Conservation (phyloP, 2,329 filamentous ascomycete species). For the Nemania diffusa region DNA sequence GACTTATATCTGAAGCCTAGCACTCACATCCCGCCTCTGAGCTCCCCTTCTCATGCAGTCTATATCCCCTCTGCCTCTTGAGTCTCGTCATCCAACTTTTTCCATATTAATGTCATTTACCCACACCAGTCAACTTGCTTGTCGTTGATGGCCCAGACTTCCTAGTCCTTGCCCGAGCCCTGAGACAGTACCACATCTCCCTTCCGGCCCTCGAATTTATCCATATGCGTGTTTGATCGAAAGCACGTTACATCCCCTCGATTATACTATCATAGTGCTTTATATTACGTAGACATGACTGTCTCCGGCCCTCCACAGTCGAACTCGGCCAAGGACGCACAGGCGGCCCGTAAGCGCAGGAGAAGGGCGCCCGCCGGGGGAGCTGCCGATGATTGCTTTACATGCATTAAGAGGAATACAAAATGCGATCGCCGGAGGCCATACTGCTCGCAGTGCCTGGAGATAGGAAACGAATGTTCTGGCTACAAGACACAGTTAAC, state of each 20-base stretch:
- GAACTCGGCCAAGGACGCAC: slow-evolving; percentile 61
- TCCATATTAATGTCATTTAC: slow-evolving; percentile 57
- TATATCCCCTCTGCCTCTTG: slow-evolving; percentile 47
- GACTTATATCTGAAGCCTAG: slow-evolving; percentile 48
- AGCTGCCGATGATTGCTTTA: slow-evolving; percentile 94
- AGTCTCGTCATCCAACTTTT: slow-evolving; percentile 48
- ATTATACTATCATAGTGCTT: slow-evolving; percentile 36
- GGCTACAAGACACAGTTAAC: slow-evolving; percentile 97
- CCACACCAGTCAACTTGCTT: slow-evolving; percentile 54
- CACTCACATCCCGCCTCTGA: slow-evolving; percentile 48
- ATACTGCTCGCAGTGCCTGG: slow-evolving; percentile 94
- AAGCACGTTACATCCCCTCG: slow-evolving; percentile 43
- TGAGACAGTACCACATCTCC: slow-evolving; percentile 32
- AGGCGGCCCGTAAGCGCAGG: slow-evolving; percentile 75
- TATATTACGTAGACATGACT: slow-evolving; percentile 56
- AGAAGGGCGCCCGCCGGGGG: slow-evolving; percentile 89
- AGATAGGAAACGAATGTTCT: slow-evolving; percentile 90
- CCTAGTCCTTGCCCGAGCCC: slow-evolving; percentile 43
- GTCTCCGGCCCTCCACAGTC: slow-evolving; percentile 59
- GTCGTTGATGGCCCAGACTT: slow-evolving; percentile 48
- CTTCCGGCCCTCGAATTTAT: slow-evolving; percentile 39
- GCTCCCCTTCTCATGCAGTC: slow-evolving; percentile 50
- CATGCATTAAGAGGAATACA: slow-evolving; percentile 83
- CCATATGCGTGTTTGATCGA: slow-evolving; percentile 43
- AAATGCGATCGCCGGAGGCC: slow-evolving; percentile 92